Evolutionary conservation across 2,329 filamentous ascomycete species (phyloP).

Genomic region (Tricladium varicosporioides): DNA sequence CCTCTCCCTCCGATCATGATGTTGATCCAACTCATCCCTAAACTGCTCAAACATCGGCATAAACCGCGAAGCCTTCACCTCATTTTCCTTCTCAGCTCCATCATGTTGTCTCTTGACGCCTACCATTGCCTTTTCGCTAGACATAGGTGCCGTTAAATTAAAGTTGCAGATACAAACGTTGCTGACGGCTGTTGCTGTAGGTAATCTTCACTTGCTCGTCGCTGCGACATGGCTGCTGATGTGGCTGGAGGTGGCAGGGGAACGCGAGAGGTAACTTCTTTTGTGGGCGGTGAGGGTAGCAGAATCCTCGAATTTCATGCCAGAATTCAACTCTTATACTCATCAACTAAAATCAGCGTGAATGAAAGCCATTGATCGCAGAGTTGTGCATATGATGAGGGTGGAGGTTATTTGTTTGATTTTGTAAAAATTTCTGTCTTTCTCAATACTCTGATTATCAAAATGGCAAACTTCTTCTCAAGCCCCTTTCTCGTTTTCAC

Average conservation of each 20-base stretch:
- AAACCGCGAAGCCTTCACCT: slow-evolving; percentile 41
- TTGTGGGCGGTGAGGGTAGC: not conserved
- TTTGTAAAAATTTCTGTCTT: not conserved
- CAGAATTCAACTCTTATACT: not conserved
- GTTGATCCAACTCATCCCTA: slow-evolving; percentile 84
- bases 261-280: not conserved
- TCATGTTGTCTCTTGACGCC: slow-evolving; percentile 54
- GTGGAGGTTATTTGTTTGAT: not conserved
- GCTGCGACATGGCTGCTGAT: not conserved
- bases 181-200: not conserved
- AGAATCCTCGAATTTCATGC: not conserved
- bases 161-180: not conserved
- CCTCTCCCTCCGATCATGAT: slow-evolving; percentile 87
- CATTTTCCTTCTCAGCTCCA: slow-evolving; percentile 41
- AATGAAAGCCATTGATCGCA: not conserved
- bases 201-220: not conserved
- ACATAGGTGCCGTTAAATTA: slow-evolving; percentile 7
- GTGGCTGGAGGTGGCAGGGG: not conserved
- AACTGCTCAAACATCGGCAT: slow-evolving; percentile 82
- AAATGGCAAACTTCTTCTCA: slow-evolving; percentile 27
- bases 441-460: not conserved
- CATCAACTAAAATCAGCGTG: not conserved
- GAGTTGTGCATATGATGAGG: not conserved
- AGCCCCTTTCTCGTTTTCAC: slow-evolving; percentile 50
- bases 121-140: slow-evolving; percentile 21